Conservation (phyloP, 345 rosid genomes). For the Ricinus communis region DNA sequence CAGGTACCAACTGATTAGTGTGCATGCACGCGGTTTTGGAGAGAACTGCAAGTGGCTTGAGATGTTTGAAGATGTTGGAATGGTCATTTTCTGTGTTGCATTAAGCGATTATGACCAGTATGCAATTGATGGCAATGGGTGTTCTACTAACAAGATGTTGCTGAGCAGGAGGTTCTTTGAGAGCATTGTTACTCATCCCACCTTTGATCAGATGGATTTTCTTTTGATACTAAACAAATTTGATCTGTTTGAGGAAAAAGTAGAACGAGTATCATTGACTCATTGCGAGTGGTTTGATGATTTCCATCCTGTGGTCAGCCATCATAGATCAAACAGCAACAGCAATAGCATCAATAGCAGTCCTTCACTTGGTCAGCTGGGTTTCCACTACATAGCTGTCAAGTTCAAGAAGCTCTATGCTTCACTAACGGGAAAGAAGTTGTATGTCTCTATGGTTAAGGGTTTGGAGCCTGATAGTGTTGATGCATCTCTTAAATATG, state of each 20-base stretch:
- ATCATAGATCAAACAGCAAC: conserved; percentile 41
- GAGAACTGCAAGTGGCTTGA: conserved; percentile 97
- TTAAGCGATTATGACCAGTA: conserved; percentile 80
- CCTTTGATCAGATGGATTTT: conserved; percentile 87
- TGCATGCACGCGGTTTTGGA: conserved; percentile 79
- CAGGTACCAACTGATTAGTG: conserved; percentile 94
- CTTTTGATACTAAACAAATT: conserved; percentile 80
- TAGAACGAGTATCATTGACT: conserved; percentile 62
- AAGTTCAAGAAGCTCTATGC: conserved; percentile 83
- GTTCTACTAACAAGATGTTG: conserved; percentile 67
- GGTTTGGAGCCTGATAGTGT: conserved; percentile 66
- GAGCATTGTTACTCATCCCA: conserved; percentile 78
- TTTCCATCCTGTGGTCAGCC: conserved; percentile 78
- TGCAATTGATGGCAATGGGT: conserved; percentile 51
- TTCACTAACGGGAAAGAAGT: conserved; percentile 65
- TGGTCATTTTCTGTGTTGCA: conserved; percentile 78
- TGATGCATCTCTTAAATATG: conserved; percentile 57
- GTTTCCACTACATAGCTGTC: conserved; percentile 74
- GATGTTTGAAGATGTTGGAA: conserved; percentile 96
- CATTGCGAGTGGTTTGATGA: conserved; percentile 89
- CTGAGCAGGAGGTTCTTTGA: conserved; percentile 72
- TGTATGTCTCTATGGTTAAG: conserved; percentile 64
- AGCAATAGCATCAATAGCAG: conserved; percentile 58
- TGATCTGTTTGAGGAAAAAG: conserved; percentile 79
- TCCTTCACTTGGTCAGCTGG: conserved; percentile 81